Evolutionary conservation across 1,284 basidiomycete genomes (phyloP).

Genomic region (Termitomyces sp.): DNA sequence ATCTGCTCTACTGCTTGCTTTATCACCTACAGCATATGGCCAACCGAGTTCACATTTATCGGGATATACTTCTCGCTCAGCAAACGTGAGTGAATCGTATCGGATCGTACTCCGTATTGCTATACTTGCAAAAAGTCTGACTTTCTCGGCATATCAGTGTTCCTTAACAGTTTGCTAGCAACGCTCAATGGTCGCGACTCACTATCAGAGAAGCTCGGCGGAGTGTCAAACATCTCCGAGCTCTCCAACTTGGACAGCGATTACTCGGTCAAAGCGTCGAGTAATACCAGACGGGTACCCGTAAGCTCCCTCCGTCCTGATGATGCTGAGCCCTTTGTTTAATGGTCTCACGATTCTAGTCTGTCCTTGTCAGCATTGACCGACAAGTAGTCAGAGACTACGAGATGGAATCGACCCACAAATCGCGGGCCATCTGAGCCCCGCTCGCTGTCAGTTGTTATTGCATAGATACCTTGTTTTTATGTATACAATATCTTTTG

Average conservation of each 20-base stretch:
- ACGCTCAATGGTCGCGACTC: conserved; percentile 22
- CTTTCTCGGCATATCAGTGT: conserved; percentile 18
- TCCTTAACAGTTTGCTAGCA: conserved; percentile 29
- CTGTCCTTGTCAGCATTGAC: conserved; percentile 14
- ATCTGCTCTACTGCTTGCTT: conserved; percentile 26
- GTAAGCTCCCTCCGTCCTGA: conserved; percentile 1
- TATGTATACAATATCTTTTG: background rate
- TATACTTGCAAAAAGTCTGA: background rate
- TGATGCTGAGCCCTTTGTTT: background rate
- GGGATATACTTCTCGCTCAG: conserved; percentile 29
- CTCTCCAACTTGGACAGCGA: conserved; percentile 5
- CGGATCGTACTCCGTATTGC: background rate
- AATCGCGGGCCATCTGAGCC: background rate
- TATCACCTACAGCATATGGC: conserved; percentile 30
- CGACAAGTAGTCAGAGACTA: conserved; percentile 8
- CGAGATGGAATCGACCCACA: conserved; percentile 3
- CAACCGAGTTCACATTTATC: conserved; percentile 28
- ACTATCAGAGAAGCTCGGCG: conserved; percentile 11
- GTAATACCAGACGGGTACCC: conserved; percentile 1
- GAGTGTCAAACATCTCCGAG: conserved; percentile 10
- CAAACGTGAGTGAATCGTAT: conserved; percentile 26
- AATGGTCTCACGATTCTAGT: background rate
- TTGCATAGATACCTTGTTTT: background rate
- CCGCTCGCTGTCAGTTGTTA: background rate
- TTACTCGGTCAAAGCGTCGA: background rate